These are phyloP conservation scores for Pyrenochaeta sp. DNA, from an alignment of 2,329 filamentous ascomycete genomes.

Conservation along the genomic window DNA sequence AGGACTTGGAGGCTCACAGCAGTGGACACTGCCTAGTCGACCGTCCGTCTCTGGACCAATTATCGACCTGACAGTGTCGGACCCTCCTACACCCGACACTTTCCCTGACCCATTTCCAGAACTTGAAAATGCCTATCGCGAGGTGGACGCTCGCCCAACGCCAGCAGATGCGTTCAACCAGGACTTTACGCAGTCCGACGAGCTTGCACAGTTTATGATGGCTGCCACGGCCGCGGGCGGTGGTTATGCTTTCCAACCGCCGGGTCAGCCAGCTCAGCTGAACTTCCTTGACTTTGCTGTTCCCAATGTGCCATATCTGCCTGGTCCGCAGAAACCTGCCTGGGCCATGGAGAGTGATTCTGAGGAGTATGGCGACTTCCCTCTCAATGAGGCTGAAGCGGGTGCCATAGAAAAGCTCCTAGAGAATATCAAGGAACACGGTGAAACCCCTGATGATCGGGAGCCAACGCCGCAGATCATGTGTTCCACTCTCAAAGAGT, in stretches of 20 bases:
- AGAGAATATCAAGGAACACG: constrained; percentile 41
- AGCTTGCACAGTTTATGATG: constrained; percentile 41
- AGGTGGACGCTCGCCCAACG: background rate
- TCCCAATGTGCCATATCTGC: constrained; percentile 6
- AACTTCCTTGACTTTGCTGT: background rate
- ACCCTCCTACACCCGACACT: constrained; percentile 19
- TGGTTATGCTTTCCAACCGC: constrained; percentile 24
- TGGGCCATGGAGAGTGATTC: constrained; percentile 17
- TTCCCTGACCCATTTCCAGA: constrained; percentile 33
- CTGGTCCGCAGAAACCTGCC: constrained; percentile 3
- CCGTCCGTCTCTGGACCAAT: constrained; percentile 3
- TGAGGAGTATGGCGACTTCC: constrained; percentile 23
- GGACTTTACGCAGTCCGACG: constrained; percentile 33
- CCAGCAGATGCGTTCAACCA: constrained; percentile 28
- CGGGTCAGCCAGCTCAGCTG: background rate
- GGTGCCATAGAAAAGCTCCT: constrained; percentile 42
- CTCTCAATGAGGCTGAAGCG: constrained; percentile 21
- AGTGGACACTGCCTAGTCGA: constrained; percentile 12
- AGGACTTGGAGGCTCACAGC: background rate
- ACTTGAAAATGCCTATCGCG: constrained; percentile 17
- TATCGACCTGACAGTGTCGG: constrained; percentile 39
- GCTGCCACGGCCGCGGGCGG: constrained; percentile 18
- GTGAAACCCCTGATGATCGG: constrained; percentile 61
- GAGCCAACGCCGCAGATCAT: constrained; percentile 76
- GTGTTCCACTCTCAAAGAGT: constrained; percentile 75